These are phyloP conservation scores for Choanephora cucurbitarum DNA, from an alignment of 371 early-diverging fungal genomes.

Conservation along the genomic window DNA sequence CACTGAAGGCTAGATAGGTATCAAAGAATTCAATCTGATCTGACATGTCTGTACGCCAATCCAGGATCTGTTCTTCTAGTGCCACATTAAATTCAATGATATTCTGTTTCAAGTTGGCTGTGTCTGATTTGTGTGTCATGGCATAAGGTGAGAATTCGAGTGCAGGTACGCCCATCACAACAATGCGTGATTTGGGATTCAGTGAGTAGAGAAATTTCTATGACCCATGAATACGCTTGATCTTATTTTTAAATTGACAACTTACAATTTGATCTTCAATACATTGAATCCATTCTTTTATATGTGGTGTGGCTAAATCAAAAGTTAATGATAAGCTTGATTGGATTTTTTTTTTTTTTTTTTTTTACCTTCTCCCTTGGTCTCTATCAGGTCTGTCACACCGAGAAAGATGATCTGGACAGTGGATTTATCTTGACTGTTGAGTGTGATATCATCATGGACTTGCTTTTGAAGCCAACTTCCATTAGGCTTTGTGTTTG, in stretches of 20 bases:
- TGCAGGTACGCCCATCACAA: conserved; percentile 44
- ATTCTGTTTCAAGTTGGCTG: background rate
- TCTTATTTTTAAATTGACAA: background rate
- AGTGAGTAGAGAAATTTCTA: conserved; percentile 22
- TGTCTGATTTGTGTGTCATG: conserved; percentile 3
- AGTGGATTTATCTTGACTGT: conserved; percentile 10
- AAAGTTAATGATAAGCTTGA: background rate
- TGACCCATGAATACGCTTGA: background rate
- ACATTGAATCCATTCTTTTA: conserved; percentile 27
- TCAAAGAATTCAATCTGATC: conserved; percentile 26
- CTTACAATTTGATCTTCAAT: conserved; percentile 37
- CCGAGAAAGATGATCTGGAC: conserved; percentile 41
- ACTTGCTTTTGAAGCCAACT: conserved; percentile 24
- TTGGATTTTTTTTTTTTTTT: background rate
- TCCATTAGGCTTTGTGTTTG: conserved; percentile 7
- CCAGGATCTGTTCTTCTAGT: conserved; percentile 35
- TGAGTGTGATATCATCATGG: background rate
- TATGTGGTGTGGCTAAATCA: background rate
- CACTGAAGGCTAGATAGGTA: conserved; percentile 33
- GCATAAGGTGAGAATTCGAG: conserved; percentile 44
- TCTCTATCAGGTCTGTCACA: conserved; percentile 33
- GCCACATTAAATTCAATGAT: conserved; percentile 37
- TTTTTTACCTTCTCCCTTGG: conserved; percentile 14
- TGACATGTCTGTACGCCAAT: conserved; percentile 20
- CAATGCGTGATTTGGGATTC: conserved; percentile 23